Evolutionary conservation across 2,329 filamentous ascomycete species (phyloP), one percentile per base, ranked within the genome.

Genomic region (Talaromyces sp.): DNA sequence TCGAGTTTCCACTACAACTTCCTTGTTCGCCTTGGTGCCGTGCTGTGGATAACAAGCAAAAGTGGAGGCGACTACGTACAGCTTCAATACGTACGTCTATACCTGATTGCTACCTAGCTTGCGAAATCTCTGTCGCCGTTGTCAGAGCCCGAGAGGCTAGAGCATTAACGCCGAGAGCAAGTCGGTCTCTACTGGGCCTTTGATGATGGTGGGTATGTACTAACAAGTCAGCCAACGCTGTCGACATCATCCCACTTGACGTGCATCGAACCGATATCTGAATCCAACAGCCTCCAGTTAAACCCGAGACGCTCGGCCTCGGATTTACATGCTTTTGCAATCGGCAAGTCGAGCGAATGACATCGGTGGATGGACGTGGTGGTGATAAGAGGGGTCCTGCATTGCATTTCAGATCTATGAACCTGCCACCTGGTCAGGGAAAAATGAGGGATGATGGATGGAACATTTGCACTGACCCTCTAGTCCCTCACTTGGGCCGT

Each of bases 381-480:
- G 40, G 31, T 36, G 11, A 29, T 56, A 56, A 15, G 53, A 56
- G 53, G 53, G 53, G 53, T 36, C 19, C n/a, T 17, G 53, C 31
- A 54, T 54, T 36, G 53, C 31, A 54, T 29, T 56, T 19, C 19
- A 22, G 31, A 38, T 25, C 51, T 34, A 31, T 56, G 53, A 56
- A 36, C 53, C 29, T 56, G 25, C n/a, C 25, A 36, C 53, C 29
- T 56, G 25, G 29, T 36, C 31, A 56, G n/a, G 25, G 31, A 22
- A 56, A 34, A 34, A 56, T n/a, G n/a, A n/a, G n/a, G n/a, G n/a
- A 22, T 13, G 53, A 38, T 1, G 31, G 13, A 38, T 38, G 31
- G 31, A 36, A 38, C 53, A 60, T 53, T 45, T 22, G 59, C 59
- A 61, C 29, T 61, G 59, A 61, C 59, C 59, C 59, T 61, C 53